phyloP scores from a whole-genome alignment of 2,329 filamentous ascomycete genomes.

The Venturiaceae sp. region DNA sequence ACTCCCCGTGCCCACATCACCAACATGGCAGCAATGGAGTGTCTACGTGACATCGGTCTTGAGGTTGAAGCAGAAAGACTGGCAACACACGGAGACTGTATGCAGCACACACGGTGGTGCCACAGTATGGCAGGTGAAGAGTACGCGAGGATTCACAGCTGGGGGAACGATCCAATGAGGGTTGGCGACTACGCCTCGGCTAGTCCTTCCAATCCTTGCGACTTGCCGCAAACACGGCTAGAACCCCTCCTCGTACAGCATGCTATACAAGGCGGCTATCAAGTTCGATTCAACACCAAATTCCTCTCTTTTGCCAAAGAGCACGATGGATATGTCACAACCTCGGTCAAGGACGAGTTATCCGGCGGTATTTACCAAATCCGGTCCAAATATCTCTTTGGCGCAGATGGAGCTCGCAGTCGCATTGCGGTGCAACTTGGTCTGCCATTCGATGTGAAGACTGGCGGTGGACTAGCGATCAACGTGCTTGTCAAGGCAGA shows the following conservation, averaged over 20 bases:
- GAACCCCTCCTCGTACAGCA: not conserved
- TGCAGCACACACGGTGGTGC: too few species aligned
- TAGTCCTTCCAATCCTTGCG: too few species aligned
- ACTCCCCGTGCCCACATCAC: too few species aligned
- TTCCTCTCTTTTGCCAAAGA: not conserved
- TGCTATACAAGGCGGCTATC: not conserved
- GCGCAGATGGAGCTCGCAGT: constrained; percentile 45
- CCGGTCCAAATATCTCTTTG: constrained; percentile 47
- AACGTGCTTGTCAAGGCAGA: constrained; percentile 43
- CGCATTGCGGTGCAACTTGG: constrained; percentile 35
- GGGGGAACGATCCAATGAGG: constrained; percentile 31
- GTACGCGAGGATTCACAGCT: too few species aligned
- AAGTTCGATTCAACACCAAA: not conserved
- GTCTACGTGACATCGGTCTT: too few species aligned
- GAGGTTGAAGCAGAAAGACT: too few species aligned
- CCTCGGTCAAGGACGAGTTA: not conserved
- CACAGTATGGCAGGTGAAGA: too few species aligned
- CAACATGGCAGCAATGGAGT: too few species aligned
- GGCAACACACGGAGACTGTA: too few species aligned
- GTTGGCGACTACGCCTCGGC: constrained; percentile 30
- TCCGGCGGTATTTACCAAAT: constrained; percentile 28
- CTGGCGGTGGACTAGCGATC: constrained; percentile 38
- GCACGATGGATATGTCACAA: not conserved
- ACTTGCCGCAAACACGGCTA: not conserved
- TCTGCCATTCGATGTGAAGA: constrained; percentile 35